These are phyloP conservation scores for Oryza meridionalis DNA, from an alignment of 176 grass and related monocot species.

Conservation along the genomic window DNA sequence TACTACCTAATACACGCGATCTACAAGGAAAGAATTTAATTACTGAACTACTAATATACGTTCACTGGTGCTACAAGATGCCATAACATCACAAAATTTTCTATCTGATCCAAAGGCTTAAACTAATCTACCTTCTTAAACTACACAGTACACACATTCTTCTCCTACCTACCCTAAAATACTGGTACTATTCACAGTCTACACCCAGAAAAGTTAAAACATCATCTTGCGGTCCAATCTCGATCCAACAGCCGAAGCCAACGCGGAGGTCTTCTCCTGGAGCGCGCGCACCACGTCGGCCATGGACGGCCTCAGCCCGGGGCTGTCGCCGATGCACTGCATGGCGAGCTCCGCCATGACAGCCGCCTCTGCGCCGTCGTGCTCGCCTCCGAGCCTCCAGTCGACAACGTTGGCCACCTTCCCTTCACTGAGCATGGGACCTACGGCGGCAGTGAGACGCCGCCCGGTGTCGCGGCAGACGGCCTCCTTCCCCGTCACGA, in stretches of 20 bases:
- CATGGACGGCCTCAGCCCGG: conserved; percentile 74
- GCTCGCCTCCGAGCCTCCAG: conserved; percentile 34
- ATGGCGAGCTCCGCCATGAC: conserved; percentile 54
- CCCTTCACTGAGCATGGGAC: conserved; percentile 29
- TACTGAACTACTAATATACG: neutral
- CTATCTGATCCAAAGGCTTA: conserved; percentile 25
- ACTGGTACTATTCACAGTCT: conserved; percentile 41
- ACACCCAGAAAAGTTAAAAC: neutral
- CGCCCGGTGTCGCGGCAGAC: conserved; percentile 56
- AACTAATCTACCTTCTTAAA: conserved; percentile 5
- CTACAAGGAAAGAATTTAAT: conserved; percentile 21
- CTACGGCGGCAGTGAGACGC: conserved; percentile 54
- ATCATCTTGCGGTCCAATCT: conserved; percentile 41
- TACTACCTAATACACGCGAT: conserved; percentile 31
- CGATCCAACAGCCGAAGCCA: conserved; percentile 27
- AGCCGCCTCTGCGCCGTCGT: conserved; percentile 45
- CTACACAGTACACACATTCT: conserved; percentile 11
- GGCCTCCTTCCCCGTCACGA: conserved; percentile 70
- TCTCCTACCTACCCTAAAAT: conserved; percentile 34
- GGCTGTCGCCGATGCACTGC: conserved; percentile 61
- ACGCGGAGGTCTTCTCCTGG: conserved; percentile 48
- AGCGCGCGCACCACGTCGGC: conserved; percentile 63
- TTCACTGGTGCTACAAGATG: conserved; percentile 21
- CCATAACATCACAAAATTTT: conserved; percentile 51
- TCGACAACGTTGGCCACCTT: conserved; percentile 41